phyloP scores from a whole-genome alignment of 2,329 filamentous ascomycete genomes.

The Penicillium sp. region DNA sequence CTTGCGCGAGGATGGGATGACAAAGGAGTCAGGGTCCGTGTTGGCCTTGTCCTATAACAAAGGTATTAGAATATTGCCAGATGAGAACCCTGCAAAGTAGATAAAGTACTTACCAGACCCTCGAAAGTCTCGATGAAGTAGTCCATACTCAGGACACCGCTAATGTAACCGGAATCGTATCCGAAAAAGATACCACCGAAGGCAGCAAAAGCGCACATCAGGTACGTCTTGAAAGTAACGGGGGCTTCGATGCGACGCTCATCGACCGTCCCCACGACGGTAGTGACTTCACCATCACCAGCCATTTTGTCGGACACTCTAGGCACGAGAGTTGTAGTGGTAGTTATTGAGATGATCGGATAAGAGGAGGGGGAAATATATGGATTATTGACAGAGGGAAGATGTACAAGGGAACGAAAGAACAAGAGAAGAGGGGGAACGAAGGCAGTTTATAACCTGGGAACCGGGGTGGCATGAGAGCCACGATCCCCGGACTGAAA shows the following conservation, averaged over 20 bases:
- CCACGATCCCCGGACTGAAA: constrained; percentile 6
- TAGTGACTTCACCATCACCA: constrained; percentile 24
- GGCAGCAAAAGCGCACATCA: constrained; percentile 64
- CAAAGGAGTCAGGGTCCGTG: constrained; percentile 42
- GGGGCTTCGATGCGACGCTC: constrained; percentile 62
- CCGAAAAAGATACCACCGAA: constrained; percentile 66
- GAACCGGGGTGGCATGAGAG: not conserved
- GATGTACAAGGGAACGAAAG: constrained; percentile 8
- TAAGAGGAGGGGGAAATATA: not conserved
- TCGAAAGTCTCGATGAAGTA: constrained; percentile 51
- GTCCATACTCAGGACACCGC: constrained; percentile 56
- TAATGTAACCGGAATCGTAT: constrained; percentile 63
- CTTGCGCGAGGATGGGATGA: constrained; percentile 53
- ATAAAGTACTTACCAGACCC: constrained; percentile 31
- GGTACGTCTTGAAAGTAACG: constrained; percentile 62
- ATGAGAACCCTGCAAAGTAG: not conserved
- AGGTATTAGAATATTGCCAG: not conserved
- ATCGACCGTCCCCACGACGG: constrained; percentile 49
- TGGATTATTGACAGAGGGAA: not conserved
- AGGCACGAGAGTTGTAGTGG: not conserved
- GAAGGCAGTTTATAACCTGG: constrained; percentile 15
- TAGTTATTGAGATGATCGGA: not conserved
- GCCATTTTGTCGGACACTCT: constrained; percentile 25
- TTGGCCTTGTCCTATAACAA: constrained; percentile 29
- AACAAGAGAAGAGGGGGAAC: not conserved